Conservation (phyloP, 2,329 filamentous ascomycete species). For the Apiospora koreana region DNA sequence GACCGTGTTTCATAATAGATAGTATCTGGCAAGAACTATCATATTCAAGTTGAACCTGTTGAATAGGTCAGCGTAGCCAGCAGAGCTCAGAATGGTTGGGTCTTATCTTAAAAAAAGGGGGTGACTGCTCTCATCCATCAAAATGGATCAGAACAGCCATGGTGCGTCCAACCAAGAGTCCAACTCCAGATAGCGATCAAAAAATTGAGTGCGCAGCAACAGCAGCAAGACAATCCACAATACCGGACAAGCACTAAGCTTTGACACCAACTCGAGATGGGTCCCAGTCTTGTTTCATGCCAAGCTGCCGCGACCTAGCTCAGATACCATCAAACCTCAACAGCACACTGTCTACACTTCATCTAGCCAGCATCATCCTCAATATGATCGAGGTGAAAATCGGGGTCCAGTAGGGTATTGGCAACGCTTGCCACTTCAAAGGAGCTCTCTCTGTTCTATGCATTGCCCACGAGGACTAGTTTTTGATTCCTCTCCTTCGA, state of each 20-base stretch:
- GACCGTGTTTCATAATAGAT: too few relatives aligned
- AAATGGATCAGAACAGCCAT: constrained; percentile 22
- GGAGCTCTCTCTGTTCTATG: constrained; percentile 73
- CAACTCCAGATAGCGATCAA: constrained; percentile 20
- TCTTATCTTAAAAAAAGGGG: constrained; percentile 26
- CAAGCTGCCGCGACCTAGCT: constrained; percentile 19
- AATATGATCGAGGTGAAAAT: constrained; percentile 24
- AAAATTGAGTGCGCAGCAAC: constrained; percentile 23
- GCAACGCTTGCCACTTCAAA: constrained; percentile 24
- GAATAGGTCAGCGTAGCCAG: constrained; percentile 11
- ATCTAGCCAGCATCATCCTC: constrained; percentile 24
- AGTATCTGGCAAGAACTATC: too few relatives aligned
- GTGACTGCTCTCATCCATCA: constrained; percentile 25
- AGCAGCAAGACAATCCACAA: constrained; percentile 28
- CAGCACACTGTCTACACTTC: constrained; percentile 15
- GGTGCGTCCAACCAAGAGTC: constrained; percentile 14
- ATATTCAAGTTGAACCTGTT: background rate
- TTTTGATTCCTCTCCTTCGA: constrained; percentile 81
- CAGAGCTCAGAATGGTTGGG: background rate
- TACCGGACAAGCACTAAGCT: constrained; percentile 84
- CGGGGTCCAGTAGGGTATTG: constrained; percentile 28
- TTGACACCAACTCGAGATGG: constrained; percentile 94
- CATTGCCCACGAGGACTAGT: constrained; percentile 88
- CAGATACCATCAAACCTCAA: constrained; percentile 19
- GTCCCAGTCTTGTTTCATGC: constrained; percentile 58